phyloP scores from a whole-genome alignment of 2,329 filamentous ascomycete species.

The Ascochyta clinopodiicola region DNA sequence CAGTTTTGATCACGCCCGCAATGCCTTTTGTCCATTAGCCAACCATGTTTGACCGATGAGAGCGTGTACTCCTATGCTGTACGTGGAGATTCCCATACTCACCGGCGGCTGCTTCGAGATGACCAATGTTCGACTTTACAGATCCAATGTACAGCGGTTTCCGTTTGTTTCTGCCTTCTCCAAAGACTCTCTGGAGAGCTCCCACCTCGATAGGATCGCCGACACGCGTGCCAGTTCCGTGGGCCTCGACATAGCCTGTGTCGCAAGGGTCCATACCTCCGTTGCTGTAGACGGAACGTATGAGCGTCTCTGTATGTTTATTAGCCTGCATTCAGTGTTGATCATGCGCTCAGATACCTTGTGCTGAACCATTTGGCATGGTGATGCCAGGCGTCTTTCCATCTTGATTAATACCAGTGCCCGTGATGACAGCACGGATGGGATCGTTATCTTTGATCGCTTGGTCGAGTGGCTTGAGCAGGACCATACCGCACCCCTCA shows the following conservation, averaged over 20 bases:
- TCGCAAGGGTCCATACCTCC: slow-evolving; percentile 32
- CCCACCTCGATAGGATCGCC: slow-evolving; percentile 41
- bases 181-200: slow-evolving; percentile 33
- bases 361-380: slow-evolving; percentile 62
- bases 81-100: not conserved
- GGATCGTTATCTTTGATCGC: slow-evolving; percentile 65
- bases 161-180: slow-evolving; percentile 23
- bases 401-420: slow-evolving; percentile 56
- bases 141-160: slow-evolving; percentile 37
- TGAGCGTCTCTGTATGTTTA: slow-evolving; percentile 10
- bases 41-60: not conserved
- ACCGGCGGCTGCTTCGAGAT: slow-evolving; percentile 40
- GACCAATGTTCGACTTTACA: slow-evolving; percentile 44
- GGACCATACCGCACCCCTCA: slow-evolving; percentile 66
- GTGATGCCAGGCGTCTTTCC: slow-evolving; percentile 65
- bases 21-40: slow-evolving; percentile 14
- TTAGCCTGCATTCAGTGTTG: not conserved
- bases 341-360: slow-evolving; percentile 27
- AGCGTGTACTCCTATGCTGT: not conserved
- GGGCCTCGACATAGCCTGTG: slow-evolving; percentile 40
- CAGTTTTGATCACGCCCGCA: slow-evolving; percentile 48
- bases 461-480: slow-evolving; percentile 65
- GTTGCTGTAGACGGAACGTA: slow-evolving; percentile 29
- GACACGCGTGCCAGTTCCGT: slow-evolving; percentile 64
- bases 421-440: slow-evolving; percentile 53